A percentile compares a stretch with the other conserved stretches of the same genome.
Conservation (phyloP, 495 filamentous ascomycete genomes). For the Lophiotrema nucula region DNA sequence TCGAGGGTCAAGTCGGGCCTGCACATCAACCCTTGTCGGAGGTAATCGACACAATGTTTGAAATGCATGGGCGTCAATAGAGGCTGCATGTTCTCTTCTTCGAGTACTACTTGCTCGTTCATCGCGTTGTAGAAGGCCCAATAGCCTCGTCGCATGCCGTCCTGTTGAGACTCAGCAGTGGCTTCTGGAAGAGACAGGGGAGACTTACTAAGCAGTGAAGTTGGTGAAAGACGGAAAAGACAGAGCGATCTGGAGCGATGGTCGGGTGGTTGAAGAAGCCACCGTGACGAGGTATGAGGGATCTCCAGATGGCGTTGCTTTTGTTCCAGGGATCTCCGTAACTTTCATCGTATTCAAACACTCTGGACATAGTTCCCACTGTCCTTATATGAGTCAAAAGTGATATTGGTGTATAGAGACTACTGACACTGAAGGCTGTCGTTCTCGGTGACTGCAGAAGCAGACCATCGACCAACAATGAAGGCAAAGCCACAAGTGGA, state of each 20-base stretch:
- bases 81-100: neutral
- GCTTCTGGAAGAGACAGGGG: neutral
- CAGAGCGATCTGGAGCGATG: slow-evolving; percentile 1
- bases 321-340: no score
- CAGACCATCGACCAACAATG: no score
- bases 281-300: no score
- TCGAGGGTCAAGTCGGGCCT: neutral
- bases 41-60: neutral
- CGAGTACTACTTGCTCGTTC: neutral
- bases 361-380: no score
- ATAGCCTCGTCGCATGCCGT: neutral
- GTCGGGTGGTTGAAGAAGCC: slow-evolving; percentile 1
- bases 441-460: no score
- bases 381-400: no score
- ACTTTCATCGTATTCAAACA: no score
- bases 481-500: no score
- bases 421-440: no score
- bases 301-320: no score
- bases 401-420: no score
- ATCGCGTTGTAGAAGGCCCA: neutral
- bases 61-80: neutral
- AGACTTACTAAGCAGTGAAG: neutral
- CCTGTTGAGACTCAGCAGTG: neutral
- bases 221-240: slow-evolving; percentile 2
- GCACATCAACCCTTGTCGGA: slow-evolving; percentile 6